These are phyloP conservation scores for Eucalyptus pauciflora DNA, from an alignment of 345 rosid species.

Conservation along the genomic window DNA sequence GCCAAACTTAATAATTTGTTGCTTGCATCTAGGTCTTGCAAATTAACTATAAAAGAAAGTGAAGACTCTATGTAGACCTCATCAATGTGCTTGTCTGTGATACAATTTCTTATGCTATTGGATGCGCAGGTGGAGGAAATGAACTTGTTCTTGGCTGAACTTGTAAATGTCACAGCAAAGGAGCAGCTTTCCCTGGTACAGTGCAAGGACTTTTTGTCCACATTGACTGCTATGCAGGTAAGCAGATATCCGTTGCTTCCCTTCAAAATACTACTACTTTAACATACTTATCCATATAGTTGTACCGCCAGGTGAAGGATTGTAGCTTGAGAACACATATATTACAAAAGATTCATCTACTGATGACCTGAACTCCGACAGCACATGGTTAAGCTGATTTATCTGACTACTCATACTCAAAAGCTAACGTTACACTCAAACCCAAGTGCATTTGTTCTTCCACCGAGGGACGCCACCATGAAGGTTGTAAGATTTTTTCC, in stretches of 20 bases:
- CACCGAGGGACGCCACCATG: slow-evolving; percentile 9
- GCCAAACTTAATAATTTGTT: not conserved
- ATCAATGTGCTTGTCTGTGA: not conserved
- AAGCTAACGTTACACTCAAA: slow-evolving; percentile 35
- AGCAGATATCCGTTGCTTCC: not conserved
- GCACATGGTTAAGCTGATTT: slow-evolving; percentile 43
- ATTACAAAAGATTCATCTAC: slow-evolving; percentile 47
- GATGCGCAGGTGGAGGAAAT: slow-evolving; percentile 64
- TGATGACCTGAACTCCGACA: slow-evolving; percentile 7
- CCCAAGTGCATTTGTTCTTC: slow-evolving; percentile 12
- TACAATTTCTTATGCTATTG: not conserved
- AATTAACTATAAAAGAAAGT: not conserved
- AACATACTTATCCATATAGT: not conserved
- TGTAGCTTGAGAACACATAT: slow-evolving; percentile 87
- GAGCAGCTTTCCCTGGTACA: slow-evolving; percentile 56
- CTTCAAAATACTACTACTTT: not conserved
- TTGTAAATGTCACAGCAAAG: slow-evolving; percentile 48
- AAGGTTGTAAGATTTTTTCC: slow-evolving; percentile 12
- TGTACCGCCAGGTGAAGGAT: slow-evolving; percentile 47
- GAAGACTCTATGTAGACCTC: not conserved
- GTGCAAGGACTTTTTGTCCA: slow-evolving; percentile 60
- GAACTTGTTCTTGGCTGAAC: slow-evolving; percentile 52
- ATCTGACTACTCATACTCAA: slow-evolving; percentile 39
- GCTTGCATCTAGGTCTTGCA: not conserved
- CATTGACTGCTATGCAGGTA: slow-evolving; percentile 78